Percentiles rank a stretch among this genome's conserved stretches.
These are phyloP conservation scores for Clarireedia hainanense DNA, from an alignment of 2,329 filamentous ascomycete genomes.

Conservation along the genomic window DNA sequence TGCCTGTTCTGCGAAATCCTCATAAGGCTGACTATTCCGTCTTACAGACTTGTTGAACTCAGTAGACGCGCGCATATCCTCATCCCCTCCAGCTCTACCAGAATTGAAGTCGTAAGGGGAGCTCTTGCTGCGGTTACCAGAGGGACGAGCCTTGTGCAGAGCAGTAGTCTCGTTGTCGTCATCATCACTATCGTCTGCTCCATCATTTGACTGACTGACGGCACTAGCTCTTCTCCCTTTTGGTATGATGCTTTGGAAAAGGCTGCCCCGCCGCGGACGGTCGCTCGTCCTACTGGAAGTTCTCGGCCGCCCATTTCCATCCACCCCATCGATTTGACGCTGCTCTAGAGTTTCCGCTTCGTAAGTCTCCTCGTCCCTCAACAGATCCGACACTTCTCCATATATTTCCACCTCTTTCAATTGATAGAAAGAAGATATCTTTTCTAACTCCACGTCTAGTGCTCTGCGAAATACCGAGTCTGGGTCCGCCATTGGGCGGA, in stretches of 20 bases:
- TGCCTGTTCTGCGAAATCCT: constrained; percentile 72
- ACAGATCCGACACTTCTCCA: constrained; percentile 69
- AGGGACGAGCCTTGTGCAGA: constrained; percentile 28
- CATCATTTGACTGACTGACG: constrained; percentile 33
- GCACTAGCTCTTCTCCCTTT: constrained; percentile 38
- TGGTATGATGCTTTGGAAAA: constrained; percentile 43
- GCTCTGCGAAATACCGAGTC: constrained; percentile 75
- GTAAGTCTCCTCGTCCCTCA: constrained; percentile 65
- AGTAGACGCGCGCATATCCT: constrained; percentile 54
- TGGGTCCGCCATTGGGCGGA: constrained; percentile 60
- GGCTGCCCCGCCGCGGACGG: constrained; percentile 37
- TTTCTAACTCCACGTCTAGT: constrained; percentile 84
- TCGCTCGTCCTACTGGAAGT: constrained; percentile 35
- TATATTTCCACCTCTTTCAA: constrained; percentile 84
- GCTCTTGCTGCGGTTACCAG: constrained; percentile 29
- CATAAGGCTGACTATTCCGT: constrained; percentile 57
- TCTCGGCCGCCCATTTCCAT: constrained; percentile 33
- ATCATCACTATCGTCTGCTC: constrained; percentile 62
- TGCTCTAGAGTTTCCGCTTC: constrained; percentile 32
- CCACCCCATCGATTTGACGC: constrained; percentile 26
- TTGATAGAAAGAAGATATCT: constrained; percentile 85
- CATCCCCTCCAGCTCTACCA: constrained; percentile 22
- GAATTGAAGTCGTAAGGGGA: constrained; percentile 17
- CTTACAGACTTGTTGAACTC: constrained; percentile 53
- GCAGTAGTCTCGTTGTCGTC: constrained; percentile 50